These are phyloP conservation scores for Ulvella scutata DNA, from an alignment of 139 green algal genomes.

Conservation along the genomic window DNA sequence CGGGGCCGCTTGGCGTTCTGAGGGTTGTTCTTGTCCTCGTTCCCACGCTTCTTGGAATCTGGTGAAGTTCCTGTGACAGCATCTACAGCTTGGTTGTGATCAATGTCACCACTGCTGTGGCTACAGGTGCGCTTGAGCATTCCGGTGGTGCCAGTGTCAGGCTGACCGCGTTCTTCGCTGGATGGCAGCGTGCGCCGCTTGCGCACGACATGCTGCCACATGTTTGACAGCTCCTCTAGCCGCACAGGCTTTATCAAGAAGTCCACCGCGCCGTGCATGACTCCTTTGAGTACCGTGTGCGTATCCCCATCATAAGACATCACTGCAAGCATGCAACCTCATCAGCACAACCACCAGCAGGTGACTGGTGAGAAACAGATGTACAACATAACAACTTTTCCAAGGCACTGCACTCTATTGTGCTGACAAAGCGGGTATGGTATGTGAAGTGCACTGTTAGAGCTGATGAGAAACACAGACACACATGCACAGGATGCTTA, in stretches of 20 bases:
- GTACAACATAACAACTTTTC: too few relatives aligned
- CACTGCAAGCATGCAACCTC: constrained; percentile 40
- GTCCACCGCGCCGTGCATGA: constrained; percentile 90
- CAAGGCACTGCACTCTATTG: too few relatives aligned
- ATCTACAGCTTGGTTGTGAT: neutral
- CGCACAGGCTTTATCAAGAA: constrained; percentile 96
- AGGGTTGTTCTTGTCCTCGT: constrained; percentile 17
- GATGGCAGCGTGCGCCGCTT: constrained; percentile 11
- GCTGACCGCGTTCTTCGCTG: constrained; percentile 20
- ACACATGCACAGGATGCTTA: too few relatives aligned
- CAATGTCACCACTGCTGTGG: neutral
- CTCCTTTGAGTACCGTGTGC: constrained; percentile 71
- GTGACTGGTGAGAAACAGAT: too few relatives aligned
- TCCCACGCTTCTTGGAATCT: neutral
- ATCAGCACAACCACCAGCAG: too few relatives aligned
- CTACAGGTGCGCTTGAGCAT: constrained; percentile 7
- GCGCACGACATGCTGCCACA: constrained; percentile 94
- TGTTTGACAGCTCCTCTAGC: constrained; percentile 85
- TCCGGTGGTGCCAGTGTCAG: neutral
- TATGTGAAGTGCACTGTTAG: too few relatives aligned
- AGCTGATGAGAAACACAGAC: too few relatives aligned
- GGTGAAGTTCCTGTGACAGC: neutral
- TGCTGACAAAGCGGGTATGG: too few relatives aligned
- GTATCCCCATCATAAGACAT: constrained; percentile 91
- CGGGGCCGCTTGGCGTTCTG: constrained; percentile 65